Base-by-base conservation (phyloP, 306 rosid genomes). In the Casuarina cunninghamiana region DNA sequence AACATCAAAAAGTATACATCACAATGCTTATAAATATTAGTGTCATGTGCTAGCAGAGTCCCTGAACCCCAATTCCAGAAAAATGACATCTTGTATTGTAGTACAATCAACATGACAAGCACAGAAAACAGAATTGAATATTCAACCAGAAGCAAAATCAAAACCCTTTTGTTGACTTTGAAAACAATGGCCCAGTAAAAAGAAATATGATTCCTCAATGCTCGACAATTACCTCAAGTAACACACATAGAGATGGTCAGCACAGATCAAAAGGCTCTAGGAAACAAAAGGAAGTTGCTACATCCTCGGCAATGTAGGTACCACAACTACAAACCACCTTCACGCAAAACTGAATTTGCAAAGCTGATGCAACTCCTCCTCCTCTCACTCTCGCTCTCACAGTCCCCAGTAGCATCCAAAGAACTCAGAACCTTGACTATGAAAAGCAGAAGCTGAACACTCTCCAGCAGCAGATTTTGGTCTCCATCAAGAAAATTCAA, bases 171-270 rank as follows among this genome's bases (percentile, higher is more conserved):
- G 3, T 17, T n/a, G 32, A 5, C 10, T 55, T 55, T 2, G 1
- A 32, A 19, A 7, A 55, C 62, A 55, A 55, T 55, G 7, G 21
- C 21, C 57, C 5, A 53, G 6, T n/a, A n/a, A 53, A 53, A 53
- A 48, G 11, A 10, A 48, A 48, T 48, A 13, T 48, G 51, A 48
- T 8, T 3, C 3, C 0, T 6, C 9, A 44, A 44, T 12, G 45
- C 5, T 4, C 26, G 5, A 54, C 53, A 11, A 26, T 45, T 86
- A 92, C 98, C 97, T 90, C 97, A 3, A 92, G 90, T 68, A 91
- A 73, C 3, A 90, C 69, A 76, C 87, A 85, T 38, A 92, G 77
- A 80, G 84, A 77, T 0, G 93, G 93, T 85, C 80, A 78, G 83
- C 75, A 84, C 35, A 69, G 87, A 66, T 83, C 86, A 54, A 87